Conservation (phyloP, 768 basidiomycete species). For the Leccinum olivaceopallidum region DNA sequence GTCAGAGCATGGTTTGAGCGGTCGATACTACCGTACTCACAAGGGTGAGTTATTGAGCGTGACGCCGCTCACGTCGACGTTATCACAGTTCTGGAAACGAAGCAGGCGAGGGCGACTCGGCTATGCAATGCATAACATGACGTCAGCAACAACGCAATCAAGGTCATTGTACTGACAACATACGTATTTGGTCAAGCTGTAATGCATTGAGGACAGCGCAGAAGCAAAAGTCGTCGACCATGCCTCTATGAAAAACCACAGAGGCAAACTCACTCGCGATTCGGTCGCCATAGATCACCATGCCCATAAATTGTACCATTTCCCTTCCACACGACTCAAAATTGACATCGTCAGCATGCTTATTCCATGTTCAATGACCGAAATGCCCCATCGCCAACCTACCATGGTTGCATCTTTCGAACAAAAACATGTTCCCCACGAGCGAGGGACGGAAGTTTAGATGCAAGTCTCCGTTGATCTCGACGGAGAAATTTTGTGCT, state of each 20-base stretch:
- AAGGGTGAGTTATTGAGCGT: constrained; percentile 10
- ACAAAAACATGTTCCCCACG: constrained; percentile 4
- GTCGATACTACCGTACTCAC: constrained; percentile 1
- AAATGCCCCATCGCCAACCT: not conserved
- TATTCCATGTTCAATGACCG: not conserved
- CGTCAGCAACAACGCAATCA: not conserved
- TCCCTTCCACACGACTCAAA: constrained; percentile 8
- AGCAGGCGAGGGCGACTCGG: constrained; percentile 7
- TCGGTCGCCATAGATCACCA: constrained; percentile 4
- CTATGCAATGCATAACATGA: not conserved
- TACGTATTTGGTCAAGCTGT: constrained; percentile 6
- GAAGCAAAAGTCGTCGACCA: not conserved
- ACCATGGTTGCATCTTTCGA: constrained; percentile 4
- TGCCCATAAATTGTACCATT: constrained; percentile 12
- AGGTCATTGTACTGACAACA: not conserved
- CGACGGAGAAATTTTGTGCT: not conserved
- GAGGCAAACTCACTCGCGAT: not conserved
- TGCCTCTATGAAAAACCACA: not conserved
- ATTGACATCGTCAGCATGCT: not conserved
- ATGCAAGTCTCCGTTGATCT: constrained; percentile 7
- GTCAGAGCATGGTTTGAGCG: not conserved
- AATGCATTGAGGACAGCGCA: not conserved
- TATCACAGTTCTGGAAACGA: constrained; percentile 6
- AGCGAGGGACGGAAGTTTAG: not conserved
- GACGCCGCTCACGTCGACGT: constrained; percentile 17